These are phyloP conservation scores for Termitomyces sp. DNA, from an alignment of 768 basidiomycete genomes.

Conservation along the genomic window DNA sequence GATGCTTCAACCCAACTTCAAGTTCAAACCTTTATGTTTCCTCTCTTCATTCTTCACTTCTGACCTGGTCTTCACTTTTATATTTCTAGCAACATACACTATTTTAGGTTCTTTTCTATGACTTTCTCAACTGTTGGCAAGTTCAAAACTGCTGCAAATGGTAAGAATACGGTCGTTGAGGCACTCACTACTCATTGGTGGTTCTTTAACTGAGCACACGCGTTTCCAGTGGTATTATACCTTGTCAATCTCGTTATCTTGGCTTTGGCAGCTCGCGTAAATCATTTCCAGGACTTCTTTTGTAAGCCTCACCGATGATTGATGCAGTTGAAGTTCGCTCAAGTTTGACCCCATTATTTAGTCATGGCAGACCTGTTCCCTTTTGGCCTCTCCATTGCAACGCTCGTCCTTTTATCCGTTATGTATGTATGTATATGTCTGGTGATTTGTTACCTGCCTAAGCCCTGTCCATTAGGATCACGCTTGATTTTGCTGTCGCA, in stretches of 20 bases:
- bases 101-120: constrained; percentile 5
- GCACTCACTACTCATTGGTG: too few relatives aligned
- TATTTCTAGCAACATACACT: neutral
- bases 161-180: neutral
- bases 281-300: constrained; percentile 54
- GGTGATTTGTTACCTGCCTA: neutral
- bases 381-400: constrained; percentile 50
- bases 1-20: neutral
- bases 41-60: neutral
- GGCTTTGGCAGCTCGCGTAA: constrained; percentile 47
- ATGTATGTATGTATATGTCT: constrained; percentile 37
- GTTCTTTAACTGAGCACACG: neutral
- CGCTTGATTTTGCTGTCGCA: constrained; percentile 33
- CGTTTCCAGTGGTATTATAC: constrained; percentile 32
- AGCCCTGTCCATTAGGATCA: constrained; percentile 24
- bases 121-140: constrained; percentile 12
- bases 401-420: constrained; percentile 34
- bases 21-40: neutral
- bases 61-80: neutral
- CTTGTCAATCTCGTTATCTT: constrained; percentile 44
- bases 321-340: neutral
- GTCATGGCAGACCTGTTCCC: constrained; percentile 57
- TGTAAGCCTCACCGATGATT: constrained; percentile 32
- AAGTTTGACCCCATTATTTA: constrained; percentile 12
- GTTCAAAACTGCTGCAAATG: constrained; percentile 10